Base-by-base conservation (phyloP, 441 rosid genomes). In the Pelargonium citronellum region DNA sequence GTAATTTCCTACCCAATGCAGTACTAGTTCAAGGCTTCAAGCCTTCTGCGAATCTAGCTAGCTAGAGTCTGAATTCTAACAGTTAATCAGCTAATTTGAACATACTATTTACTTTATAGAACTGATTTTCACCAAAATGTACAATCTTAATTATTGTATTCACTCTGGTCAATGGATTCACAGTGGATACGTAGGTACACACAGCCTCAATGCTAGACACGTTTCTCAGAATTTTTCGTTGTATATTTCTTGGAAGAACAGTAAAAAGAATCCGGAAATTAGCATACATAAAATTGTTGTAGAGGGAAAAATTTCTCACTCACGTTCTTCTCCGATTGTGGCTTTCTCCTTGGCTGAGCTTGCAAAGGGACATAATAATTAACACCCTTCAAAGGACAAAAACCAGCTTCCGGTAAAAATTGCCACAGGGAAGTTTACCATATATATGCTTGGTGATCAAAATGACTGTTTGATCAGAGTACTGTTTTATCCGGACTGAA, bases 221-320 rank as follows among this genome's bases (percentile, higher is more conserved):
- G 11, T 66, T 7, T 66, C 1, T 15, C n/a, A 39, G 19, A 66
- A 66, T 7, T 43, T 43, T 46, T 46, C 1, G 17, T 34, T 15
- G 51, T 1, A 43, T 66, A 41, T 15, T 41, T 66, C 27, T 15
- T 15, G 10, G 51, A 66, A 9, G 55, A 43, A 43, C 55, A 43
- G 16, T 1, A n/a, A 53, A 9, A 66, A 43, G 55, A 17, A 46
- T 17, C 19, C 15, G 19, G 30, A 43, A 66, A 41, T 17, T 66
- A 41, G 15, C 68, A 66, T 66, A 66, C 68, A 17, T 24, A 16
- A 41, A 66, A 41, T 39, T 39, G n/a, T 15, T 66, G 11, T 8
- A 43, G n/a, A 8, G 68, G 12, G 19, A 8, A 16, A 12, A 66
- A 19, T n/a, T 39, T 39, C 55, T 43, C 55, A 15, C 44, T 39